Base-by-base conservation (phyloP, 257 asterid species). In the Solanum acaule region DNA sequence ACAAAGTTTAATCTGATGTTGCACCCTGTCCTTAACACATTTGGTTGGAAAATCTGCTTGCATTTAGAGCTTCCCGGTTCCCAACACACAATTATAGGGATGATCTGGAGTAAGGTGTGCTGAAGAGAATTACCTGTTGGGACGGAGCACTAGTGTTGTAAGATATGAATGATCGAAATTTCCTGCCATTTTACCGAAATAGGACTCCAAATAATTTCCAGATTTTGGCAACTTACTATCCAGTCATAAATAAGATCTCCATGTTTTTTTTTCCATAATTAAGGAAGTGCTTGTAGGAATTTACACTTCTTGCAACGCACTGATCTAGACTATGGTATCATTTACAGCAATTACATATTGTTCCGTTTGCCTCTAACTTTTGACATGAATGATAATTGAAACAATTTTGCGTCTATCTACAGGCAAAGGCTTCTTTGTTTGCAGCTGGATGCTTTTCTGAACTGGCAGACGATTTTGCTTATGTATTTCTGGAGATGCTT, bases 391-490 rank as follows among this genome's bases (percentile, higher is more conserved):
- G n/a, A n/a, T n/a, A n/a, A 87, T 79, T 73, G 83, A 7, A 23
- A 37, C 68, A 83, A 49, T 49, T 29, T 49, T 82, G 42, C 12
- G 77, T 84, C 18, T 27, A 56, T 82, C 44, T 85, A 42, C 94
- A 96, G 98, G 94, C 94, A 83, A 94, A 94, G 92, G 96, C 98
- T 8, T 95, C 98, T 37, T 92, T 96, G 83, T 97, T 96, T 92
- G 95, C 98, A 29, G 96, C 95, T 38, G 94, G 95, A 72, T 93
- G 98, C 93, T 92, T 97, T 29, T 93, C 93, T 86, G 96, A 93
- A 85, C 71, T 92, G 87, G 93, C 96, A 34, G 94, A 93, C 44
- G 98, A 95, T 90, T 96, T 97, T 91, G 96, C 96, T 23, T 87
- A 75, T 94, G 93, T 95, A 90, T 90, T 94, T 91, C 90, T 96